Evolutionary conservation across 2,329 filamentous ascomycete species (phyloP).

Genomic region (Ophiostoma fasciatum): DNA sequence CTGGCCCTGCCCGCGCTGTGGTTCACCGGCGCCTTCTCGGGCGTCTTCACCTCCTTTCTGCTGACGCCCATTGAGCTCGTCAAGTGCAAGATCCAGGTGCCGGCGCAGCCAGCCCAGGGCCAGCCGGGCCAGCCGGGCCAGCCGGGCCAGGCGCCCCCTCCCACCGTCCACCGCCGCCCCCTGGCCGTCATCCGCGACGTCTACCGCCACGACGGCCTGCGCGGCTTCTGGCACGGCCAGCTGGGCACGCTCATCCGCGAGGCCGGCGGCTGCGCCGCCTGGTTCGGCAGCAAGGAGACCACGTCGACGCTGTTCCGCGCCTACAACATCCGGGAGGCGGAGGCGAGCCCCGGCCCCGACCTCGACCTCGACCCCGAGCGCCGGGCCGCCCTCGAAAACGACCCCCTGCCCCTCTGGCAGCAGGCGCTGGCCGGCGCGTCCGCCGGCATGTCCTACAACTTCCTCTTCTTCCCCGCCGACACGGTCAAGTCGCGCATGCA

Average conservation of each 20-base stretch:
- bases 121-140: too few relatives aligned
- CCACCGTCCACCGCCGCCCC: constrained; percentile 34
- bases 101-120: too few relatives aligned
- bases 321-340: constrained; percentile 30
- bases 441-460: constrained; percentile 91
- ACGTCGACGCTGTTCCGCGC: constrained; percentile 55
- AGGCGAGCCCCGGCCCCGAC: constrained; percentile 14
- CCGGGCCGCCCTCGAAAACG: constrained; percentile 27
- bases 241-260: constrained; percentile 87
- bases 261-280: constrained; percentile 81
- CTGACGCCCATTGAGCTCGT: constrained; percentile 93
- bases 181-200: constrained; percentile 61
- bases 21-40: constrained; percentile 70
- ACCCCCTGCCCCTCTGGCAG: constrained; percentile 64
- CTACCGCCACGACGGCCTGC: constrained; percentile 66
- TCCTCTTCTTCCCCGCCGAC: constrained; percentile 91
- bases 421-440: constrained; percentile 76
- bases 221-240: constrained; percentile 91
- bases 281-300: constrained; percentile 87
- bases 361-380: constrained; percentile 15
- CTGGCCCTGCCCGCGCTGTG: constrained; percentile 64
- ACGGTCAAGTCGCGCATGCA: constrained; percentile 97
- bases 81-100: constrained; percentile 94
- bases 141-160: constrained; percentile 35
- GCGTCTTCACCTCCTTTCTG: constrained; percentile 77